A percentile compares a stretch with the other conserved stretches of the same genome.
Conservation (phyloP, 768 basidiomycete species). For the Lactarius indigo region DNA sequence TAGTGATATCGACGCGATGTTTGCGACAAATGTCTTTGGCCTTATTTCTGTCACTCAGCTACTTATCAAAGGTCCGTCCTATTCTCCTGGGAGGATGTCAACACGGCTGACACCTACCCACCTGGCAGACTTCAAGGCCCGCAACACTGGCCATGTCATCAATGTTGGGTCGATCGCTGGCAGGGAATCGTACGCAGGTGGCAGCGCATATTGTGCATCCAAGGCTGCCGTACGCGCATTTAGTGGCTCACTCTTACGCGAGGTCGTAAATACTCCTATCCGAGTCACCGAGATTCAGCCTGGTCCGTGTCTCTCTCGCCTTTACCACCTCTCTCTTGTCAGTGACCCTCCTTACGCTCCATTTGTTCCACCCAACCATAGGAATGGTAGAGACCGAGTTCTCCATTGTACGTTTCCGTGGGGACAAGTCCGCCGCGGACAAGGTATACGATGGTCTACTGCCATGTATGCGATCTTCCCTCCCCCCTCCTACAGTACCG, state of each 20-base stretch:
- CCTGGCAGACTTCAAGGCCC: constrained; percentile 29
- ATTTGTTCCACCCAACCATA: constrained; percentile 28
- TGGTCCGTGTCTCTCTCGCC: constrained; percentile 42
- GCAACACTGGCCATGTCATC: constrained; percentile 81
- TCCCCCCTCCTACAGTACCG: background rate
- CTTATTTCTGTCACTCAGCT: constrained; percentile 82
- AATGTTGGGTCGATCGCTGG: constrained; percentile 93
- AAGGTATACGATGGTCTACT: constrained; percentile 89
- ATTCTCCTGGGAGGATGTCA: constrained; percentile 41
- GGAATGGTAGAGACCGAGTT: constrained; percentile 93
- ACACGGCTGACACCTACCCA: constrained; percentile 32
- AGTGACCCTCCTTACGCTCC: constrained; percentile 5
- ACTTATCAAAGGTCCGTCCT: constrained; percentile 32
- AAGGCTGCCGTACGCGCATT: constrained; percentile 87
- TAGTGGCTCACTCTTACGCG: constrained; percentile 73
- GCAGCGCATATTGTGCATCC: constrained; percentile 90
- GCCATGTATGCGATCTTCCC: constrained; percentile 57
- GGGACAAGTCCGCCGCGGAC: constrained; percentile 76
- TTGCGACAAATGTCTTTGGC: constrained; percentile 63
- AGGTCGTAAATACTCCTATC: constrained; percentile 90
- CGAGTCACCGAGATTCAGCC: constrained; percentile 95
- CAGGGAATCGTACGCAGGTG: constrained; percentile 72
- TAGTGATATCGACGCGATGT: constrained; percentile 67
- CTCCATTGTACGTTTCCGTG: constrained; percentile 85
- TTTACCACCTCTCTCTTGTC: constrained; percentile 1